Conservation (phyloP, 2,329 filamentous ascomycete species). For the Amylocarpus encephaloides region DNA sequence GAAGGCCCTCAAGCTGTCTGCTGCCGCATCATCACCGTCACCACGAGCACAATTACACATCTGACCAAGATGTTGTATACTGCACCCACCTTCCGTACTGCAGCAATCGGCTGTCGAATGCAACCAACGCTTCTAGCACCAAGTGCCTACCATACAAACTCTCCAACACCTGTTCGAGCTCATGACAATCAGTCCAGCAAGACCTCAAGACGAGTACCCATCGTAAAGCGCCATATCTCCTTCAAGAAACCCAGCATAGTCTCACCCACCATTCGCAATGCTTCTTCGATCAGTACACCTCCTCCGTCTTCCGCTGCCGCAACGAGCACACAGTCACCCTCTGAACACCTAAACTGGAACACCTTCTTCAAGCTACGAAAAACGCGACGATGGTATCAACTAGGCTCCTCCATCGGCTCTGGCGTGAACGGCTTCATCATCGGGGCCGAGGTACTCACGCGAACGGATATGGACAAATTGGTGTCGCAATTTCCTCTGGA, state of each 20-base stretch:
- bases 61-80: constrained; percentile 25
- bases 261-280: constrained; percentile 9
- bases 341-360: constrained; percentile 65
- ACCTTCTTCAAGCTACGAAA: constrained; percentile 87
- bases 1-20: not conserved
- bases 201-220: constrained; percentile 19
- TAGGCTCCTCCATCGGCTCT: constrained; percentile 65
- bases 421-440: constrained; percentile 55
- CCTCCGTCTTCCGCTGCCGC: constrained; percentile 10
- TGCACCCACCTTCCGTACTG: constrained; percentile 27
- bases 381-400: constrained; percentile 75
- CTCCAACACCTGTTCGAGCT: constrained; percentile 18
- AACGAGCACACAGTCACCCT: constrained; percentile 5
- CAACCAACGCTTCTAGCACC: constrained; percentile 26
- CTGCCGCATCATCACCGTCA: not conserved
- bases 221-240: constrained; percentile 26
- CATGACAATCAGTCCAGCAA: constrained; percentile 13
- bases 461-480: constrained; percentile 65
- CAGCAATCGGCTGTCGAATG: constrained; percentile 28
- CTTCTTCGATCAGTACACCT: constrained; percentile 18
- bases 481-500: constrained; percentile 73
- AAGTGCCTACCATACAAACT: constrained; percentile 21
- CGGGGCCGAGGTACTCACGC: constrained; percentile 61
- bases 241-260: constrained; percentile 17
- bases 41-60: not conserved